These are phyloP conservation scores for Royoungia palumana DNA, from an alignment of 768 basidiomycete species.

Conservation along the genomic window DNA sequence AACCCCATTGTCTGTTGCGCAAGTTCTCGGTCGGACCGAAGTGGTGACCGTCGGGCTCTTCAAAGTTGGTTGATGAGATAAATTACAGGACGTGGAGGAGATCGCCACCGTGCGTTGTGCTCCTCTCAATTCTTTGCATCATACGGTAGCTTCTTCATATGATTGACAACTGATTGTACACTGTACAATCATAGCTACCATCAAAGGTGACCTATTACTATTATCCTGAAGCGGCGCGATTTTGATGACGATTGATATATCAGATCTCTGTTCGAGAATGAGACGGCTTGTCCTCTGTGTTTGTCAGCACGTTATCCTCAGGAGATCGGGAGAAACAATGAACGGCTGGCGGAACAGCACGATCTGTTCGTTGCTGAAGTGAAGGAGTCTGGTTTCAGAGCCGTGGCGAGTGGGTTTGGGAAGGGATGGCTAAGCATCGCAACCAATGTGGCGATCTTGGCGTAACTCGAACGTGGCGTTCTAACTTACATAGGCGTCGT, in stretches of 20 bases:
- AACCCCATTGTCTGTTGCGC: slow-evolving; percentile 86
- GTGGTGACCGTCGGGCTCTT: slow-evolving; percentile 90
- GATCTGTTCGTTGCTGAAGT: slow-evolving; percentile 78
- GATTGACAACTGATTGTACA: slow-evolving; percentile 88
- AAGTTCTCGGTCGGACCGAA: slow-evolving; percentile 82
- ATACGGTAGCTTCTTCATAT: slow-evolving; percentile 36
- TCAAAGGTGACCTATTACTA: slow-evolving; percentile 57
- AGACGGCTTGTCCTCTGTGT: too few relatives aligned
- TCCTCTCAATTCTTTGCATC: slow-evolving; percentile 36
- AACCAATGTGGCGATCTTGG: not conserved
- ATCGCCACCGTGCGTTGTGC: slow-evolving; percentile 67
- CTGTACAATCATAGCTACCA: slow-evolving; percentile 97
- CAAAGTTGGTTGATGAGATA: slow-evolving; percentile 83
- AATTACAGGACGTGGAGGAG: slow-evolving; percentile 70
- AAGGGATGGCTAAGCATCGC: slow-evolving; percentile 49
- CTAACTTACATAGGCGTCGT: too few relatives aligned
- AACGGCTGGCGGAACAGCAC: slow-evolving; percentile 76
- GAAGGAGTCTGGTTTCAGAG: slow-evolving; percentile 63
- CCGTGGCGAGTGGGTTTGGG: slow-evolving; percentile 67
- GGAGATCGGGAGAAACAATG: slow-evolving; percentile 86
- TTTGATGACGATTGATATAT: not conserved
- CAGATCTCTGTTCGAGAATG: slow-evolving; percentile 87
- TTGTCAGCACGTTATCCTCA: slow-evolving; percentile 81
- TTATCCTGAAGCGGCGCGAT: not conserved
- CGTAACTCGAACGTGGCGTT: not conserved